Evolutionary conservation across 2,329 filamentous ascomycete species (phyloP), one percentile per base, ranked within the genome.

Genomic region (Cladophialophora psammophila): DNA sequence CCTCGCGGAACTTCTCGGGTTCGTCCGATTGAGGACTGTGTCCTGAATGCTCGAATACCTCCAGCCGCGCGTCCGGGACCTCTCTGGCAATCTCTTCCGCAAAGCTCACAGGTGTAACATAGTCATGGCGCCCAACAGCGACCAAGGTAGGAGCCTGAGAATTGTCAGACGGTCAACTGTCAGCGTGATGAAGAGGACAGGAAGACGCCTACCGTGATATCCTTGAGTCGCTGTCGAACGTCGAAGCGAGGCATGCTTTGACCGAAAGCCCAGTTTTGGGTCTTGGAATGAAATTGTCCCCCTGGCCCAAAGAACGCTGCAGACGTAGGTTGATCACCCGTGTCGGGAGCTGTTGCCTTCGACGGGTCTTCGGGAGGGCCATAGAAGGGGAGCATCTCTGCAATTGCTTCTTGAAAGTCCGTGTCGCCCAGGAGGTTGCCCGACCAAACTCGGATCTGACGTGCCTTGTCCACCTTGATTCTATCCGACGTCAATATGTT

Each of bases 391-490:
- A 63, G 40, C 5, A 68, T 13, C 32, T 68, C 66, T 12, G 13
- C 15, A 32, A 65, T 60, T 10, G 35, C 38, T 6, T 59, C 59
- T 52, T 55, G 9, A 38, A 26, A 65, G 38, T 68, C 63, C 18
- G 63, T 34, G 36, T 68, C 63, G 32, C 40, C 45, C 32, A 38
- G 63, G 26, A 65, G 45, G 26, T 18, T 65, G 18, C 66, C 66
- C 9, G 63, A 63, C 66, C 66, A 68, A 18, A 65, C n/a, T 2
- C 66, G 66, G 13, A 65, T 34, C 38, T 68, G 66, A 36, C 66
- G 66, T 2, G 38, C 66, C 36, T n/a, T 35, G 50, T 68, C 66
- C 9, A 61, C 63, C 8, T 65, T 52, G 36, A 57, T 45, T 31
- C 48, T 15, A 42, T 59, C 20, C 8, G 66, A 68, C 4, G 59